Conservation (phyloP, 1,284 basidiomycete species). For the Malassezia arunalokei region DNA sequence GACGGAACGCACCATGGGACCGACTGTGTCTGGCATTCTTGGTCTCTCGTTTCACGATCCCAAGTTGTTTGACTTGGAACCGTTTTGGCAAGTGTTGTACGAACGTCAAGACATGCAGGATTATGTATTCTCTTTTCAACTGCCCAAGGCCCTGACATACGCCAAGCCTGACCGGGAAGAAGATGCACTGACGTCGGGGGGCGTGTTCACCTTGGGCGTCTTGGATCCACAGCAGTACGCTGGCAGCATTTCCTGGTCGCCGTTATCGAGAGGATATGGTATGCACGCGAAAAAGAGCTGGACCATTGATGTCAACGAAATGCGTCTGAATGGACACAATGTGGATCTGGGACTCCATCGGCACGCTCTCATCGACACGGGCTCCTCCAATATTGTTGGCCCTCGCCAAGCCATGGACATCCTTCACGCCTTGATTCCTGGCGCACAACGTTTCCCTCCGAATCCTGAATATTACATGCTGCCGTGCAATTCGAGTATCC, state of each 20-base stretch:
- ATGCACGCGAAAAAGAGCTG: slow-evolving; percentile 48
- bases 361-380: slow-evolving; percentile 52
- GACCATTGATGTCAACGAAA: slow-evolving; percentile 49
- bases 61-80: slow-evolving; percentile 49
- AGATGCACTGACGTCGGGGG: slow-evolving; percentile 29
- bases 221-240: slow-evolving; percentile 46
- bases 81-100: slow-evolving; percentile 60
- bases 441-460: slow-evolving; percentile 51
- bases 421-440: slow-evolving; percentile 66
- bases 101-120: slow-evolving; percentile 49
- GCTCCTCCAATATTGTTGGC: slow-evolving; percentile 79
- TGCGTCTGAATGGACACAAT: slow-evolving; percentile 47
- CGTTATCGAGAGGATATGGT: slow-evolving; percentile 36
- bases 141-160: slow-evolving; percentile 46
- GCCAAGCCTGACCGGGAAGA: slow-evolving; percentile 15
- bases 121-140: slow-evolving; percentile 47
- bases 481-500: slow-evolving; percentile 60
- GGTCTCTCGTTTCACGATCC: slow-evolving; percentile 47
- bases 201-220: slow-evolving; percentile 48
- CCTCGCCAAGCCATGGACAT: slow-evolving; percentile 55
- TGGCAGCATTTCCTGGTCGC: slow-evolving; percentile 46
- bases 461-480: slow-evolving; percentile 48
- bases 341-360: slow-evolving; percentile 31
- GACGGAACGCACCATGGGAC: slow-evolving; percentile 36
- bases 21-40: slow-evolving; percentile 48